Percentiles rank a stretch among this genome's conserved stretches.
Evolutionary conservation across 495 filamentous ascomycete genomes (phyloP).

Genomic region (Penicillium paxilli): DNA sequence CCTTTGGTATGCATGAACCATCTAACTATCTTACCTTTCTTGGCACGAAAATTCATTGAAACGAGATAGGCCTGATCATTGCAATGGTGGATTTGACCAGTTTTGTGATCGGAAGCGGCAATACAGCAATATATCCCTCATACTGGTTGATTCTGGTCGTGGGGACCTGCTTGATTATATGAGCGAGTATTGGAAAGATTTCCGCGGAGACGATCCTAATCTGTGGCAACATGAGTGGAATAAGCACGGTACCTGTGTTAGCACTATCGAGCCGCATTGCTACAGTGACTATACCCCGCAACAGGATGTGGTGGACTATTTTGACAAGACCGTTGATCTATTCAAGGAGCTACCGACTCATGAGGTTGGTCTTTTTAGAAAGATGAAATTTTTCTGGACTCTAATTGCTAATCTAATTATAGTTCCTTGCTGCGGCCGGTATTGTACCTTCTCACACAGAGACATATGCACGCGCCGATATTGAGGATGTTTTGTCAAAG

Average conservation of each 20-base stretch:
- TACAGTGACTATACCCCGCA: conserved; percentile 65
- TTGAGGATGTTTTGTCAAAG: conserved; percentile 61
- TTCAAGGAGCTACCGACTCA: conserved; percentile 49
- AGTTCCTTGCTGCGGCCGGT: conserved; percentile 48
- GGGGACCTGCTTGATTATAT: conserved; percentile 68
- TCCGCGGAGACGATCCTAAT: conserved; percentile 60
- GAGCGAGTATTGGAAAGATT: conserved; percentile 76
- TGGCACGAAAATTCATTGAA: conserved; percentile 7
- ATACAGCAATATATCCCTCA: conserved; percentile 70
- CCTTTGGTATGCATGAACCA: conserved; percentile 64
- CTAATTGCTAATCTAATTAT: conserved; percentile 6
- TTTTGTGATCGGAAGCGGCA: conserved; percentile 67
- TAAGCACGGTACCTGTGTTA: conserved; percentile 72
- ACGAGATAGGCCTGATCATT: conserved; percentile 69
- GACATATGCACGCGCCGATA: conserved; percentile 60
- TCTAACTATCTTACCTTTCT: too few relatives aligned
- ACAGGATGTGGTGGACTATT: conserved; percentile 62
- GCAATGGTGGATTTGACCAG: conserved; percentile 75
- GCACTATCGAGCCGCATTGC: conserved; percentile 67
- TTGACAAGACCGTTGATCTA: conserved; percentile 56
- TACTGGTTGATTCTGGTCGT: conserved; percentile 62
- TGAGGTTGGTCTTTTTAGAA: conserved; percentile 30
- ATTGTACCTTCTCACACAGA: conserved; percentile 45
- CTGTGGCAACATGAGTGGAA: conserved; percentile 89
- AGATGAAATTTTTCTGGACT: not conserved